Percentiles rank a stretch among this genome's conserved stretches.
Evolutionary conservation across 1,139 yeast genomes (phyloP).

Genomic region (Pichia sp.): DNA sequence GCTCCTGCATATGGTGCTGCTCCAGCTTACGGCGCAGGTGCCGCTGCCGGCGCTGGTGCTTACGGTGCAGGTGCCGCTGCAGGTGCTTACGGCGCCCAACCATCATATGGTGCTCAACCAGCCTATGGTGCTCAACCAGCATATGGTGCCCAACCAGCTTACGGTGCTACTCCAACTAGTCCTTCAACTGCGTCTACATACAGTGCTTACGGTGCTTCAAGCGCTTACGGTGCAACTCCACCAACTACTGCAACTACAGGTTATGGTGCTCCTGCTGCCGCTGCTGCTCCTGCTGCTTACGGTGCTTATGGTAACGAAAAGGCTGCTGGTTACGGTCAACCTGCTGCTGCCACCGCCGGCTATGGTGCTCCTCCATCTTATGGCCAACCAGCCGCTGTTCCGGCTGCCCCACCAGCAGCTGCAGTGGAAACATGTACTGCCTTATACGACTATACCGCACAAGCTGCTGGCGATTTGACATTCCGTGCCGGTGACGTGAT

Average conservation of each 20-base stretch:
- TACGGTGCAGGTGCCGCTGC: background rate
- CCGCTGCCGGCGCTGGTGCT: background rate
- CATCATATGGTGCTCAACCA: slow-evolving; percentile 15
- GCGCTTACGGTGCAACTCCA: slow-evolving; percentile 12
- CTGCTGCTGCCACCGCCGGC: slow-evolving; percentile 14
- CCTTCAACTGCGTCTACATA: slow-evolving; percentile 13
- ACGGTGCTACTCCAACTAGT: slow-evolving; percentile 7
- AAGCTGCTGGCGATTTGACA: slow-evolving; percentile 85
- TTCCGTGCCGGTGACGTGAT: slow-evolving; percentile 88
- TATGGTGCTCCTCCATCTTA: slow-evolving; percentile 9
- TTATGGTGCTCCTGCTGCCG: slow-evolving; percentile 12
- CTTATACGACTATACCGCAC: slow-evolving; percentile 74
- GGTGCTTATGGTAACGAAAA: slow-evolving; percentile 10
- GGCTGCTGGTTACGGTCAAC: slow-evolving; percentile 7
- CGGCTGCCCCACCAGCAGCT: slow-evolving; percentile 37
- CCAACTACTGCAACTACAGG: slow-evolving; percentile 16
- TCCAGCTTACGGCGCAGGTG: slow-evolving; percentile 11
- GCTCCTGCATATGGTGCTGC: slow-evolving; percentile 19
- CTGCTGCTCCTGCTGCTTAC: slow-evolving; percentile 1
- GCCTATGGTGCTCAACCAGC: background rate
- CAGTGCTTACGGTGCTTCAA: slow-evolving; percentile 12
- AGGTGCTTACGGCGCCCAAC: slow-evolving; percentile 4
- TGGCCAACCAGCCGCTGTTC: slow-evolving; percentile 20
- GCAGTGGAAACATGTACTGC: slow-evolving; percentile 67
- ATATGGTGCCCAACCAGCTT: background rate